phyloP scores from a whole-genome alignment of 2,329 filamentous ascomycete genomes.

The Neofusicoccum ribis region DNA sequence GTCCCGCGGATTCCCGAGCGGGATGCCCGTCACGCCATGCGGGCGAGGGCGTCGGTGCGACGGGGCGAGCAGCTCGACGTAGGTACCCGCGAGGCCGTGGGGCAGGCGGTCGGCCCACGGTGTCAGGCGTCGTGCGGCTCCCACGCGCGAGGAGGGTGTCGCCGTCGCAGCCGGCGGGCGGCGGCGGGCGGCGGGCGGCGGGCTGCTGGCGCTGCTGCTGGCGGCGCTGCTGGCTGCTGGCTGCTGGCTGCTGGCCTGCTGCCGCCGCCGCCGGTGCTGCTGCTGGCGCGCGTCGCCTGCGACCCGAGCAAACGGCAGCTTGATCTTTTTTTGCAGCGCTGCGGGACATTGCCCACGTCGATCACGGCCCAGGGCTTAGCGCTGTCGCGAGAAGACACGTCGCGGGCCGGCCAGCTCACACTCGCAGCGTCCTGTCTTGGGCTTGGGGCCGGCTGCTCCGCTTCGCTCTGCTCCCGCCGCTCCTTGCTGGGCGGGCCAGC shows the following conservation, averaged over 20 bases:
- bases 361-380: conserved; percentile 10
- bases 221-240: too few species aligned
- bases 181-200: too few species aligned
- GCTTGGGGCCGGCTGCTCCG: not conserved
- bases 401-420: conserved; percentile 18
- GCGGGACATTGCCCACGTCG: conserved; percentile 12
- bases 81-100: not conserved
- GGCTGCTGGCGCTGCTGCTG: too few species aligned
- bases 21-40: conserved; percentile 6
- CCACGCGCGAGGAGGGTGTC: not conserved
- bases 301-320: conserved; percentile 14
- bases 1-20: conserved; percentile 7
- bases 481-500: conserved; percentile 6
- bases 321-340: not conserved
- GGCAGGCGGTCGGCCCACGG: not conserved
- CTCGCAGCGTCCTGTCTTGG: conserved; percentile 15
- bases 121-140: not conserved
- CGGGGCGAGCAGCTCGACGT: not conserved
- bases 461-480: not conserved
- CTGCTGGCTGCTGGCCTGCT: too few species aligned
- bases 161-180: too few species aligned
- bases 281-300: not conserved
- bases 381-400: conserved; percentile 16
- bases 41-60: not conserved
- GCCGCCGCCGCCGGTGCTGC: too few species aligned